Evolutionary conservation across 2,329 filamentous ascomycete species (phyloP).

Genomic region (Hymenoscyphus albidus): DNA sequence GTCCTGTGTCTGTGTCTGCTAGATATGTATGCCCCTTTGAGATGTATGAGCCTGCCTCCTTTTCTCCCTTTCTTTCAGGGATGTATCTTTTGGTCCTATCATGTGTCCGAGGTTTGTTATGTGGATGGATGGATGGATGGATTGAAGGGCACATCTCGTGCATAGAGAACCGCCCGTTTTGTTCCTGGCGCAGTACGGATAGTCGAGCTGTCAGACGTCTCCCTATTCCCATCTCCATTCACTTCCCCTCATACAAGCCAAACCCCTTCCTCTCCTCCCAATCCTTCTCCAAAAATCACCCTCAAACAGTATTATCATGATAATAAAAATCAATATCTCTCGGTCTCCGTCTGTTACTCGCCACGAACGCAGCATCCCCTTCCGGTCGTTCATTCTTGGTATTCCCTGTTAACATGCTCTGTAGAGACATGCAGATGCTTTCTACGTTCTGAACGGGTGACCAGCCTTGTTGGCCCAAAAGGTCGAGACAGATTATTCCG

Average conservation of each 20-base stretch:
- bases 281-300: background rate
- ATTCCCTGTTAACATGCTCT: constrained; percentile 97
- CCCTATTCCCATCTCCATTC: background rate
- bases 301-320: constrained; percentile 72
- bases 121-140: no score
- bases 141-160: no score
- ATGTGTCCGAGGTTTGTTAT: no score
- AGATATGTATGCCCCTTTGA: no score
- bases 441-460: constrained; percentile 96
- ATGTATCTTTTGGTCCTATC: no score
- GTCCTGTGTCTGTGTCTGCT: no score
- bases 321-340: constrained; percentile 92
- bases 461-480: constrained; percentile 86
- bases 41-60: no score
- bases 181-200: no score
- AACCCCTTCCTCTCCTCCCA: constrained; percentile 33
- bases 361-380: constrained; percentile 86
- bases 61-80: no score
- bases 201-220: no score
- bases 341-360: constrained; percentile 72
- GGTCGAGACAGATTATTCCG: constrained; percentile 95
- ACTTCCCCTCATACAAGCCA: background rate
- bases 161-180: no score
- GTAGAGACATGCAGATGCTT: constrained; percentile 93
- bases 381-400: constrained; percentile 84